phyloP scores from a whole-genome alignment of 148 eudicot genomes.

The Cornus florida region DNA sequence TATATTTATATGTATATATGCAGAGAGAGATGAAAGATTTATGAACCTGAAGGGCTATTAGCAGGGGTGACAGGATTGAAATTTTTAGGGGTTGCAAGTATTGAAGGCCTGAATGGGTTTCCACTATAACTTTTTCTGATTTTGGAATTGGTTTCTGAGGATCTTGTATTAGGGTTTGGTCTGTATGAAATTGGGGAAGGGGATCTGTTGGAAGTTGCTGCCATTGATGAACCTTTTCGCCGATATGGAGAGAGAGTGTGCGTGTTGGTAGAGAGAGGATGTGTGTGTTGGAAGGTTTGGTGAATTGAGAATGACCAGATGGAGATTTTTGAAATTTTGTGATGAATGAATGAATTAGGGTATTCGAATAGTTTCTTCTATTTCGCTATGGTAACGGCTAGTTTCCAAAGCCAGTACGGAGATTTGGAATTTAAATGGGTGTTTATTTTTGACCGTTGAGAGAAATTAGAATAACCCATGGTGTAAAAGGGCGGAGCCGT shows the following conservation, averaged over 20 bases:
- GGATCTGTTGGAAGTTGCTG: slow-evolving; percentile 37
- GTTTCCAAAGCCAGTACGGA: slow-evolving; percentile 12
- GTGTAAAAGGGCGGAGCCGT: neutral
- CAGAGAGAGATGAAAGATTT: neutral
- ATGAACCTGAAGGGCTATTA: slow-evolving; percentile 75
- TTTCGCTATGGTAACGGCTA: slow-evolving; percentile 28
- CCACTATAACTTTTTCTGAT: slow-evolving; percentile 48
- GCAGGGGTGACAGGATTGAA: slow-evolving; percentile 49
- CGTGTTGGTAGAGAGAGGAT: neutral
- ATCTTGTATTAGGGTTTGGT: slow-evolving; percentile 32
- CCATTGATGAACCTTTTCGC: slow-evolving; percentile 25
- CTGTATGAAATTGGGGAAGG: slow-evolving; percentile 43
- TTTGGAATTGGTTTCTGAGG: slow-evolving; percentile 26
- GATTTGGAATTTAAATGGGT: slow-evolving; percentile 11
- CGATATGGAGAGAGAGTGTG: neutral
- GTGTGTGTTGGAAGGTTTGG: neutral
- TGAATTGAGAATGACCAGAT: slow-evolving; percentile 16
- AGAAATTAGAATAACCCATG: neutral
- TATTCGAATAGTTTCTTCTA: neutral
- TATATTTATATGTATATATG: too few relatives aligned
- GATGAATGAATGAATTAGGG: slow-evolving; percentile 1
- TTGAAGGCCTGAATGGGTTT: slow-evolving; percentile 57
- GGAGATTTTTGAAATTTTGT: slow-evolving; percentile 10
- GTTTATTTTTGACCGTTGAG: slow-evolving; percentile 16
- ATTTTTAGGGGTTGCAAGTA: slow-evolving; percentile 33